phyloP scores from a whole-genome alignment of 306 rosid genomes.

The Lablab purpureus region DNA sequence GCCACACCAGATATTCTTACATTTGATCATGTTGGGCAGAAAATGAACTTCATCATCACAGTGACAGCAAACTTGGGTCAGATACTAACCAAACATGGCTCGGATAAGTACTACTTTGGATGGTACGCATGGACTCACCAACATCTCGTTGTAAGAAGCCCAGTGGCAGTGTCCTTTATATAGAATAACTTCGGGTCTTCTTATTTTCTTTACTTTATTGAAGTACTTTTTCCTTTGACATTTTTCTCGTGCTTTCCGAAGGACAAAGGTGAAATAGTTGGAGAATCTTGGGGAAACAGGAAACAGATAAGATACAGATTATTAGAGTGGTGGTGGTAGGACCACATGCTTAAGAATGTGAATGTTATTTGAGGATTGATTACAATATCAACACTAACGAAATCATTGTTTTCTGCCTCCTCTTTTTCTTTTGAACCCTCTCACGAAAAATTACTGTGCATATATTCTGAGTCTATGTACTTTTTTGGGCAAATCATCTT shows the following conservation, averaged over 20 bases:
- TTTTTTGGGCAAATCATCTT: not conserved
- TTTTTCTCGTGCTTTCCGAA: conserved; percentile 14
- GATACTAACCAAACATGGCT: conserved; percentile 27
- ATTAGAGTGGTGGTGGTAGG: not conserved
- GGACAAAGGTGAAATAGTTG: conserved; percentile 33
- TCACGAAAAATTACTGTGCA: not conserved
- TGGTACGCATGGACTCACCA: conserved; percentile 74
- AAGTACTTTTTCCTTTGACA: conserved; percentile 5
- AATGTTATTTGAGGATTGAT: conserved; percentile 9
- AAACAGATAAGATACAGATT: conserved; percentile 5
- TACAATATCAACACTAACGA: conserved; percentile 1
- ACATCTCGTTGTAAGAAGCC: conserved; percentile 64
- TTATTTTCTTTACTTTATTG: not conserved
- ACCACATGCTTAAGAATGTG: conserved; percentile 7
- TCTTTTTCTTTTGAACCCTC: conserved; percentile 13
- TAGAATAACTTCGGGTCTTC: conserved; percentile 15
- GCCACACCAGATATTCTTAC: conserved; percentile 67
- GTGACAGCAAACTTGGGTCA: conserved; percentile 50
- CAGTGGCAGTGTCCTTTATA: conserved; percentile 73
- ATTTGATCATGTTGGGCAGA: conserved; percentile 69
- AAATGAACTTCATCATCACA: conserved; percentile 64
- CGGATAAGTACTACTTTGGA: conserved; percentile 67
- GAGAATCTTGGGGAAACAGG: not conserved
- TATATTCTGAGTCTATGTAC: not conserved
- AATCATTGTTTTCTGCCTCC: not conserved